Evolutionary conservation across 495 filamentous ascomycete species (phyloP), one percentile per base, ranked within the genome.

Genomic region (Hypoxylon subgilvum): DNA sequence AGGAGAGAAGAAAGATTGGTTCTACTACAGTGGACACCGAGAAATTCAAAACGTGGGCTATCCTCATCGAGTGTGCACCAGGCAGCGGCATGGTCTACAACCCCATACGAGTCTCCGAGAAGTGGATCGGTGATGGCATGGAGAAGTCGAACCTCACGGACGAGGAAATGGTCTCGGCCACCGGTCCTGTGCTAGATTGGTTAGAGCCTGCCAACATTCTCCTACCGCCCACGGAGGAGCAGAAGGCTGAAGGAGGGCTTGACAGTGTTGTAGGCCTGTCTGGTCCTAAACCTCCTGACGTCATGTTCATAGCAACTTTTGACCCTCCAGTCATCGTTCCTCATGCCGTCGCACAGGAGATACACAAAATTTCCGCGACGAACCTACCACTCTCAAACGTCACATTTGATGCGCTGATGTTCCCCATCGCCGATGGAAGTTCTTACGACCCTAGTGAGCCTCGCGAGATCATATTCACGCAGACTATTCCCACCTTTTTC

Each of bases 241-340:
- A 48, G 16, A 73, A 80, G 63, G 53, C 46, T 10, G 65, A 66
- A 30, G 27, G 55, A 44, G 46, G 54, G 55, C 62, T 76, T 42
- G 52, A 74, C 23, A 52, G 74, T 60, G 72, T 72, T 53, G 69
- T 71, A 21, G 42, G 57, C 2, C 52, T 78, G 5, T 57, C 74
- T 7, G 69, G 66, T 8, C 66, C 69, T 3, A 84, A 83, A 41
- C 74, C 87, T 8, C 88, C 90, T 0, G 84, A 92, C 25, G 86
- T 91, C 34, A 85, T 87, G 14, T 97, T 98, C 70, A 80, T 88
- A 32, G 92, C 89, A 2, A 88, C 81, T 22, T 83, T 97, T 25
- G 88, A 96, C 43, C 94, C 94, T 4, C 89, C 92, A 0, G 70
- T 98, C 9, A 80, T 89, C 6, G 73, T 97, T 38, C 87, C 93